These are phyloP conservation scores for Cryptosporidium sp. DNA, from an alignment of 169 alveolate species.

Conservation along the genomic window DNA sequence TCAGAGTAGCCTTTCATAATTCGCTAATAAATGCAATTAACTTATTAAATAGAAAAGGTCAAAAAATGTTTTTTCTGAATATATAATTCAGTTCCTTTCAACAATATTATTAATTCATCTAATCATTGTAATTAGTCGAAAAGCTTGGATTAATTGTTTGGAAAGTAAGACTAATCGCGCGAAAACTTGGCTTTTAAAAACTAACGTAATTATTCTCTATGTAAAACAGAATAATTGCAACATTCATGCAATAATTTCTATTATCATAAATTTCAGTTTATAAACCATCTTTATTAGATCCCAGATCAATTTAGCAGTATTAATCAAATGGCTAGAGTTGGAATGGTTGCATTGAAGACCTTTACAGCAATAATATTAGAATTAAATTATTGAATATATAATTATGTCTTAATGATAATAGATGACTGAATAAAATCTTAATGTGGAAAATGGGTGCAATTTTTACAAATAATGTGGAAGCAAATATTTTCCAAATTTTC, in stretches of 20 bases:
- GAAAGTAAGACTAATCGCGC: neutral
- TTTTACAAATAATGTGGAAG: neutral
- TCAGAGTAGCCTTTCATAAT: neutral
- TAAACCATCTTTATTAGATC: no score
- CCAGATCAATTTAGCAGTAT: neutral
- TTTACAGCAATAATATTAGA: neutral
- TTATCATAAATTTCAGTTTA: no score
- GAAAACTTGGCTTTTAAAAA: no score
- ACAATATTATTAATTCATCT: no score
- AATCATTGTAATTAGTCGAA: neutral
- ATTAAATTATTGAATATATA: neutral
- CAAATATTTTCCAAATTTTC: neutral
- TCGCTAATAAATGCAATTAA: no score
- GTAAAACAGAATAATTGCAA: no score
- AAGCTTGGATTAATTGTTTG: neutral
- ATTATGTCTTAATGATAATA: neutral
- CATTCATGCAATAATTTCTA: no score
- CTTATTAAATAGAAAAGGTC: no score
- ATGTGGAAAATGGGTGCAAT: conserved; percentile 39
- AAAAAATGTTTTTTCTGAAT: no score
- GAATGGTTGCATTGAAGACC: neutral
- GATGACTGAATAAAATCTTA: neutral
- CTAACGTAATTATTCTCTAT: no score
- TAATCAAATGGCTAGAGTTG: no score
- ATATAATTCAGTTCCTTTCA: neutral